These are phyloP conservation scores for Pythium volutum DNA, from an alignment of 352 stramenopile genomes.

Conservation along the genomic window DNA sequence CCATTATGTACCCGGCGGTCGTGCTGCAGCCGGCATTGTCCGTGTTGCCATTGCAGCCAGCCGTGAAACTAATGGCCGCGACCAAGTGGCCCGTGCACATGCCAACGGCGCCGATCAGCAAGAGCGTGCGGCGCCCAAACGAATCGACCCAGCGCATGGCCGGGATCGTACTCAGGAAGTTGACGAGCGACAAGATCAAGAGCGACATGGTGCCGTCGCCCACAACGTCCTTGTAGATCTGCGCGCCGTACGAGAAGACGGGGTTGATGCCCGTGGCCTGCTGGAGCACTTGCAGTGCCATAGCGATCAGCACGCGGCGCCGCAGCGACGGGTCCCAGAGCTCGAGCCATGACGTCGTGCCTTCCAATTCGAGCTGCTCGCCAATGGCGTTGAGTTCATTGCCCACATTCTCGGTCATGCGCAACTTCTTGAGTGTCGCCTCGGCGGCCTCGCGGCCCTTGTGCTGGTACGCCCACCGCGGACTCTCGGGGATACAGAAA, in stretches of 20 bases:
- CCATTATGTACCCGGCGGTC: slow-evolving; percentile 23
- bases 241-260: slow-evolving; percentile 24
- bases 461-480: slow-evolving; percentile 25
- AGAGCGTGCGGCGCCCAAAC: slow-evolving; percentile 23
- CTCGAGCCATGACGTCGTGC: slow-evolving; percentile 19
- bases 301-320: slow-evolving; percentile 26
- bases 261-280: slow-evolving; percentile 32
- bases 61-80: slow-evolving; percentile 25
- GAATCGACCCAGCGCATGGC: slow-evolving; percentile 30
- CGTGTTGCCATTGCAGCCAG: slow-evolving; percentile 22
- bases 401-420: slow-evolving; percentile 23
- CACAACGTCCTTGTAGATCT: slow-evolving; percentile 12
- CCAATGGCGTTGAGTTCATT: slow-evolving; percentile 31
- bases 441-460: slow-evolving; percentile 20
- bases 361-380: slow-evolving; percentile 27
- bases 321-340: slow-evolving; percentile 23
- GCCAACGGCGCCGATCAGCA: slow-evolving; percentile 25
- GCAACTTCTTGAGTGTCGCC: slow-evolving; percentile 23
- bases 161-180: slow-evolving; percentile 28
- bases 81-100: slow-evolving; percentile 31
- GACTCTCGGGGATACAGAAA: slow-evolving; percentile 31
- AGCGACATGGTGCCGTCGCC: slow-evolving; percentile 14
- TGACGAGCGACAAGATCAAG: slow-evolving; percentile 14
- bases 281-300: slow-evolving; percentile 26
- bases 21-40: slow-evolving; percentile 21